Conservation (phyloP, 1,284 basidiomycete species). For the Neonothopanus nambi region DNA sequence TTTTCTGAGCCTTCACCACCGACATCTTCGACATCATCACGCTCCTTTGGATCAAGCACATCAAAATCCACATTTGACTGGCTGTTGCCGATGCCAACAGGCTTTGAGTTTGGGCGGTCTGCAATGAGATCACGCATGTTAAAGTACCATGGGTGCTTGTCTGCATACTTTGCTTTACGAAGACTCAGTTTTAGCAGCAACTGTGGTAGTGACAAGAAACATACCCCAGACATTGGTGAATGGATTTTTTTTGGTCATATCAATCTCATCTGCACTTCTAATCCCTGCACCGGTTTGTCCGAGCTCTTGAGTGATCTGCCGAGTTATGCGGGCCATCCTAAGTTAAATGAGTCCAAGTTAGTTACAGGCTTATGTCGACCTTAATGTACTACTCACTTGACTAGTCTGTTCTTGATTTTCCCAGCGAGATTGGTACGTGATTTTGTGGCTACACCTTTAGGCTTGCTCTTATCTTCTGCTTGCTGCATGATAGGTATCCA, state of each 20-base stretch:
- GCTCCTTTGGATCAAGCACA: background rate
- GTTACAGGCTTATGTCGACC: too few relatives aligned
- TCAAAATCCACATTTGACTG: background rate
- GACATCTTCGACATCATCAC: background rate
- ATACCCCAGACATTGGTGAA: constrained; percentile 18
- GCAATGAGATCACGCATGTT: constrained; percentile 9
- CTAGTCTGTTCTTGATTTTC: constrained; percentile 1
- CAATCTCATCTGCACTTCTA: constrained; percentile 10
- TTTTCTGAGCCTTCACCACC: background rate
- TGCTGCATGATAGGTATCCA: background rate
- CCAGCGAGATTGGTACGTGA: background rate
- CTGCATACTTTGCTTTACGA: background rate
- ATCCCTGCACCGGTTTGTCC: constrained; percentile 17
- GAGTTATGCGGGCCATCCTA: constrained; percentile 12
- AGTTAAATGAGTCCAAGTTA: too few relatives aligned
- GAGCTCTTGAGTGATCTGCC: constrained; percentile 2
- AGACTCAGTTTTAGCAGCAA: background rate
- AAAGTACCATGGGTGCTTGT: constrained; percentile 9
- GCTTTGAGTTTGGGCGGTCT: constrained; percentile 5
- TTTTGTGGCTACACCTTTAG: background rate
- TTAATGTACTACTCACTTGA: background rate
- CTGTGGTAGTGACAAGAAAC: background rate
- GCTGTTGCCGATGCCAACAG: constrained; percentile 3
- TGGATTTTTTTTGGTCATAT: constrained; percentile 11
- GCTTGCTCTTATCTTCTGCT: background rate